These are phyloP conservation scores for Melanogaster broomeanus DNA, from an alignment of 768 basidiomycete genomes.

Conservation along the genomic window DNA sequence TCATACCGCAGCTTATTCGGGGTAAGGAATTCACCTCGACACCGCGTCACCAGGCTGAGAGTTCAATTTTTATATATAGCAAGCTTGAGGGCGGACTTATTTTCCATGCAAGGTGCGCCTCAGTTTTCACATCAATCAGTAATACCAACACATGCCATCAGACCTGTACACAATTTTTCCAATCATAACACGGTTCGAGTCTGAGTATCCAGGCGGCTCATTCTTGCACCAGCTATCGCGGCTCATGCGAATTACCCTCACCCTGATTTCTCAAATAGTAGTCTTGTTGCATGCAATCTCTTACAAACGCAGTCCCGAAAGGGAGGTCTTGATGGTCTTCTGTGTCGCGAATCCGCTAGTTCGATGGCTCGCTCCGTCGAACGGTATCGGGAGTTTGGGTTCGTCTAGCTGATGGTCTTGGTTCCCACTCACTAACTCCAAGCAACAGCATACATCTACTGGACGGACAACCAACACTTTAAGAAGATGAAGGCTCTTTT, in stretches of 20 bases:
- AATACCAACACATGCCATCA: constrained; percentile 1
- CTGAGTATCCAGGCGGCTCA: constrained; percentile 37
- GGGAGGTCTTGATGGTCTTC: constrained; percentile 28
- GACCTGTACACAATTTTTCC: constrained; percentile 19
- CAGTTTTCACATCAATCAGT: not conserved
- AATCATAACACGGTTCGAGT: constrained; percentile 24
- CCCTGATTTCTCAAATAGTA: constrained; percentile 26
- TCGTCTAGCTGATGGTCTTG: not conserved
- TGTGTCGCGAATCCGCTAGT: constrained; percentile 31
- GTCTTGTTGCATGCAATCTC: constrained; percentile 20
- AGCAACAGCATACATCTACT: constrained; percentile 40
- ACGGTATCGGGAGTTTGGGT: constrained; percentile 40
- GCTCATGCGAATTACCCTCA: constrained; percentile 22
- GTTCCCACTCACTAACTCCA: not conserved
- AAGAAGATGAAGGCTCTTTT: constrained; percentile 41
- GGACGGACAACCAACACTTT: constrained; percentile 38
- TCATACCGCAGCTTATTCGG: constrained; percentile 40
- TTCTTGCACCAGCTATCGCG: constrained; percentile 28
- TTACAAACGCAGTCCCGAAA: constrained; percentile 25
- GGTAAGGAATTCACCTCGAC: constrained; percentile 23
- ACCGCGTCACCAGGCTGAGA: constrained; percentile 7
- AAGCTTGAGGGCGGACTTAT: constrained; percentile 23
- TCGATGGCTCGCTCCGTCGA: constrained; percentile 34
- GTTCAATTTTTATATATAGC: constrained; percentile 14
- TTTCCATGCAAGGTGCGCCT: constrained; percentile 19